phyloP scores from a whole-genome alignment of 805 yeast species.

The Candida arabinofermentans region DNA sequence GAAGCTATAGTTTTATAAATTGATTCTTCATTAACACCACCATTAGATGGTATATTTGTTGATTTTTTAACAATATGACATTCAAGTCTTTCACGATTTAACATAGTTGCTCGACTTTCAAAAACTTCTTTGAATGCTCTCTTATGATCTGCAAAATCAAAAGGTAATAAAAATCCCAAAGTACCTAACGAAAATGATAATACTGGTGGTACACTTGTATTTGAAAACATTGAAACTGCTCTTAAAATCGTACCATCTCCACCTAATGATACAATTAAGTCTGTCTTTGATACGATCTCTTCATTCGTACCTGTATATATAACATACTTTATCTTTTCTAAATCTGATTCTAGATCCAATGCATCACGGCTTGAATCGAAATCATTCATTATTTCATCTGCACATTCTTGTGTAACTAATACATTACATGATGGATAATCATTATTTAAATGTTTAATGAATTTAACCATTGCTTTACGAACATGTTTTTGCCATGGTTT shows the following conservation, averaged over 20 bases:
- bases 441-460: constrained; percentile 56
- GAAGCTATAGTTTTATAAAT: constrained; percentile 14
- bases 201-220: constrained; percentile 79
- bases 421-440: constrained; percentile 71
- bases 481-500: constrained; percentile 77
- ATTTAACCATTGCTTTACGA: constrained; percentile 58
- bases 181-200: constrained; percentile 88
- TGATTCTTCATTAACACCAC: constrained; percentile 10
- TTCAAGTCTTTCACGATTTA: constrained; percentile 74
- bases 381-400: constrained; percentile 45
- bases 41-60: constrained; percentile 7
- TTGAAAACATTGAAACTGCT: constrained; percentile 75
- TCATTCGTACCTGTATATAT: constrained; percentile 56
- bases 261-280: constrained; percentile 82
- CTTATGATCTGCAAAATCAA: constrained; percentile 61
- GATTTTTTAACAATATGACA: constrained; percentile 55
- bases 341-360: background rate
- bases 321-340: constrained; percentile 22
- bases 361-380: no score
- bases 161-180: constrained; percentile 83
- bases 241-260: constrained; percentile 93
- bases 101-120: constrained; percentile 62
- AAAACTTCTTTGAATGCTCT: constrained; percentile 64
- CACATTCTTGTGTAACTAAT: constrained; percentile 70
- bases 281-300: constrained; percentile 65